Evolutionary conservation across 768 basidiomycete genomes (phyloP).

Genomic region (Macrolepiota fuliginosa): DNA sequence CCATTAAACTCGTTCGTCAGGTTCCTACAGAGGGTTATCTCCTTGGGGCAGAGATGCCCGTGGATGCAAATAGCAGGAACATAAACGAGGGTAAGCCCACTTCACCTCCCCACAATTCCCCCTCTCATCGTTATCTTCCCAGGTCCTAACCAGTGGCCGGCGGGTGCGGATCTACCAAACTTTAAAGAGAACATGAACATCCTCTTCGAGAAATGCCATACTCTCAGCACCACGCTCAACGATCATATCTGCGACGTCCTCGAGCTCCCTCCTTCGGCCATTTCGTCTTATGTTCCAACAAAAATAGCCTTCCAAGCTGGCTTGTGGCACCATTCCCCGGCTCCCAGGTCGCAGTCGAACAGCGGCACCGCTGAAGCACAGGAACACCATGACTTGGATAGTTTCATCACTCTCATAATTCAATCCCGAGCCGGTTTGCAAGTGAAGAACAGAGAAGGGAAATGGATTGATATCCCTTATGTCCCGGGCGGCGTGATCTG

Average conservation of each 20-base stretch:
- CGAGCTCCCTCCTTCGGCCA: neutral
- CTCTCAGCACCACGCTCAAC: neutral
- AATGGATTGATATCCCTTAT: constrained; percentile 5
- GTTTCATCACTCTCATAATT: constrained; percentile 2
- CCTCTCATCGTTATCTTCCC: neutral
- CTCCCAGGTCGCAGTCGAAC: neutral
- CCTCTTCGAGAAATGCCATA: neutral
- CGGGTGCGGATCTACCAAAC: neutral
- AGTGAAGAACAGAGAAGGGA: constrained; percentile 1
- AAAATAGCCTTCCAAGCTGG: neutral
- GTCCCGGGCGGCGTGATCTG: constrained; percentile 1
- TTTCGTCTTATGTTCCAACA: neutral
- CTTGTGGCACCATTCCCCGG: neutral
- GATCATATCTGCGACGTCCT: constrained; percentile 3
- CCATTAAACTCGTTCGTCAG: neutral
- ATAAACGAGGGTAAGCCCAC: neutral
- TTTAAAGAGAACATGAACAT: neutral
- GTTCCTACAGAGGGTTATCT: constrained; percentile 1
- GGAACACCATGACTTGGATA: constrained; percentile 3
- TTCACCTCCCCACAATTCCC: neutral
- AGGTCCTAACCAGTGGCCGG: constrained; percentile 9
- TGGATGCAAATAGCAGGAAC: neutral
- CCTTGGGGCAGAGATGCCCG: neutral
- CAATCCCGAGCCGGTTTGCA: constrained; percentile 2
- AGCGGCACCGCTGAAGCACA: neutral